Evolutionary conservation across 2,329 filamentous ascomycete genomes (phyloP).

Genomic region (Fusarium veterinarium): DNA sequence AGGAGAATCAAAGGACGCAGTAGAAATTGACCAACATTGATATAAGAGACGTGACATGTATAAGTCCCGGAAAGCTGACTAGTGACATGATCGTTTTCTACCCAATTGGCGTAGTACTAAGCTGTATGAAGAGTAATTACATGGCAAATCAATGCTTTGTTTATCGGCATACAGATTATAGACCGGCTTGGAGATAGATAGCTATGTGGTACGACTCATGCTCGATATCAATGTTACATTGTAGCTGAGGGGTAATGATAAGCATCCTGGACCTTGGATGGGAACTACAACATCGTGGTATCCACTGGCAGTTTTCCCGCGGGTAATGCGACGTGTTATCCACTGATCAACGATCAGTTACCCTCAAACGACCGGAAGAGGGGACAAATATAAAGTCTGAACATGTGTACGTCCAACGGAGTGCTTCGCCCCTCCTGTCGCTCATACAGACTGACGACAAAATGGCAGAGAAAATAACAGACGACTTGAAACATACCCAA

Average conservation of each 20-base stretch:
- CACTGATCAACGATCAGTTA: background rate
- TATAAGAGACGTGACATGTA: too few relatives aligned
- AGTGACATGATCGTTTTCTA: background rate
- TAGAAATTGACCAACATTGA: too few relatives aligned
- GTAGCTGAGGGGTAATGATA: background rate
- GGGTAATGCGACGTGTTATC: background rate
- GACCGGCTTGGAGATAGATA: background rate
- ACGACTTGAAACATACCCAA: background rate
- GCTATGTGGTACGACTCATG: background rate
- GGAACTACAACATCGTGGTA: background rate
- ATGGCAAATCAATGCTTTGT: fast-evolving
- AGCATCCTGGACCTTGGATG: background rate
- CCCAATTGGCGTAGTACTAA: background rate
- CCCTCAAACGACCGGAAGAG: fast-evolving
- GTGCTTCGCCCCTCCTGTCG: fast-evolving
- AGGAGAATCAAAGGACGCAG: too few relatives aligned
- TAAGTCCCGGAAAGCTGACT: too few relatives aligned
- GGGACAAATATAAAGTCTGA: background rate
- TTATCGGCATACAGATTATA: background rate
- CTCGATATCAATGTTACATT: background rate
- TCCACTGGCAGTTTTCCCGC: background rate
- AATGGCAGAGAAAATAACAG: background rate
- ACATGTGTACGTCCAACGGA: fast-evolving
- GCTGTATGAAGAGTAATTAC: fast-evolving
- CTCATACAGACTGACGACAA: background rate